phyloP scores from a whole-genome alignment of 768 basidiomycete species.

The Vararia minispora region DNA sequence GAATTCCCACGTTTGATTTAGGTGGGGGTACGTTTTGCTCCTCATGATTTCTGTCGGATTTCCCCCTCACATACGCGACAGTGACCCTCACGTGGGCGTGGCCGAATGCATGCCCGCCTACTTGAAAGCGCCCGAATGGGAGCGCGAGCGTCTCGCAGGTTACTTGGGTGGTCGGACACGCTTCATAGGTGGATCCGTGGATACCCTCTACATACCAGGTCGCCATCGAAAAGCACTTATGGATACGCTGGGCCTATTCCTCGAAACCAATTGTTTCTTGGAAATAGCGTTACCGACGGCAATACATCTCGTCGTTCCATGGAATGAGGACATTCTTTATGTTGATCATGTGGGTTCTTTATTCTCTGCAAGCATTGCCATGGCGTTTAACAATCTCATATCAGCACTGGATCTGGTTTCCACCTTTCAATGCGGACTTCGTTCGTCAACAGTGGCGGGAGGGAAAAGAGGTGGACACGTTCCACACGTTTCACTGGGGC shows the following conservation, averaged over 20 bases:
- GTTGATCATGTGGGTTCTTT: slow-evolving; percentile 32
- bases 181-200: slow-evolving; percentile 36
- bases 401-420: slow-evolving; percentile 37
- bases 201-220: slow-evolving; percentile 38
- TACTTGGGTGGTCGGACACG: slow-evolving; percentile 24
- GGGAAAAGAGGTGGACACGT: slow-evolving; percentile 39
- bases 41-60: neutral
- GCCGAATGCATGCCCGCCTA: slow-evolving; percentile 33
- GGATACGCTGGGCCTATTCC: slow-evolving; percentile 30
- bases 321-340: slow-evolving; percentile 29
- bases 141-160: slow-evolving; percentile 28
- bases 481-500: slow-evolving; percentile 42
- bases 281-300: slow-evolving; percentile 38
- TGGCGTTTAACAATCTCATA: neutral
- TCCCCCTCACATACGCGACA: slow-evolving; percentile 5
- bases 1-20: neutral
- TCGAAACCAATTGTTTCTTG: slow-evolving; percentile 37
- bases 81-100: slow-evolving; percentile 35
- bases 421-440: slow-evolving; percentile 34
- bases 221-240: slow-evolving; percentile 28
- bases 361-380: neutral
- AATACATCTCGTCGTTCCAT: slow-evolving; percentile 31
- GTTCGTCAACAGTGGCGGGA: slow-evolving; percentile 34
- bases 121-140: slow-evolving; percentile 21
- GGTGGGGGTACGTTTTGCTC: slow-evolving; percentile 14